These are phyloP conservation scores for Pseudofabraea citricarpa DNA, from an alignment of 2,329 filamentous ascomycete species.

Conservation along the genomic window DNA sequence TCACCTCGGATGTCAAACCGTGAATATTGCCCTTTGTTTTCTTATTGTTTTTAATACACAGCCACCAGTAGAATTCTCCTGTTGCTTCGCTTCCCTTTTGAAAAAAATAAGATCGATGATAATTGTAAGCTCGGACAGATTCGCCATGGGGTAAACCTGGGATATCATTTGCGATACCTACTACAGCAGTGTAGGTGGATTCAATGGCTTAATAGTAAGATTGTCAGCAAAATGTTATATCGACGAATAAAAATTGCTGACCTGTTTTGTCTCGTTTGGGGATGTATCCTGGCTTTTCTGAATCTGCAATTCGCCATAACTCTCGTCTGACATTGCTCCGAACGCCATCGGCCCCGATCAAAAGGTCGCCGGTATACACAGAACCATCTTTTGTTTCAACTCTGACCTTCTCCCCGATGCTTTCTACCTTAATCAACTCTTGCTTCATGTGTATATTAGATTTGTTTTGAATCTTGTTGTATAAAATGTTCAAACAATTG, in stretches of 20 bases:
- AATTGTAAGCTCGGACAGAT: neutral
- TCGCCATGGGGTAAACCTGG: neutral
- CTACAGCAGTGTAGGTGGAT: neutral
- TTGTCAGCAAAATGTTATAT: neutral
- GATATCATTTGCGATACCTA: neutral
- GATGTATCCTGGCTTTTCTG: conserved; percentile 19
- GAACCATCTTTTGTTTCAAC: conserved; percentile 29
- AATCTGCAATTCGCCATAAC: conserved; percentile 18
- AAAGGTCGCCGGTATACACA: conserved; percentile 26
- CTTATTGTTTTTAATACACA: neutral
- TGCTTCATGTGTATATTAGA: conserved; percentile 26
- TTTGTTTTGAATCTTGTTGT: conserved; percentile 29
- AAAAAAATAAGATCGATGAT: neutral
- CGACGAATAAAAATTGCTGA: neutral
- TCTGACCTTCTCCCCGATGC: conserved; percentile 18
- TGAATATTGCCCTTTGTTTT: neutral
- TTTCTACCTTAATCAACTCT: conserved; percentile 24
- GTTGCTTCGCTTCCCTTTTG: neutral
- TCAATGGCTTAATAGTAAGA: neutral
- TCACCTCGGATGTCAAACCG: neutral
- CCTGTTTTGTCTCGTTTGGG: conserved; percentile 9
- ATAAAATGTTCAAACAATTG: conserved; percentile 27
- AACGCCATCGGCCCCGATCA: conserved; percentile 37
- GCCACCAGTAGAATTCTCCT: neutral
- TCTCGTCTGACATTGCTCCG: conserved; percentile 31